phyloP scores from a whole-genome alignment of 2,329 filamentous ascomycete genomes.

The Diaporthe sp. region DNA sequence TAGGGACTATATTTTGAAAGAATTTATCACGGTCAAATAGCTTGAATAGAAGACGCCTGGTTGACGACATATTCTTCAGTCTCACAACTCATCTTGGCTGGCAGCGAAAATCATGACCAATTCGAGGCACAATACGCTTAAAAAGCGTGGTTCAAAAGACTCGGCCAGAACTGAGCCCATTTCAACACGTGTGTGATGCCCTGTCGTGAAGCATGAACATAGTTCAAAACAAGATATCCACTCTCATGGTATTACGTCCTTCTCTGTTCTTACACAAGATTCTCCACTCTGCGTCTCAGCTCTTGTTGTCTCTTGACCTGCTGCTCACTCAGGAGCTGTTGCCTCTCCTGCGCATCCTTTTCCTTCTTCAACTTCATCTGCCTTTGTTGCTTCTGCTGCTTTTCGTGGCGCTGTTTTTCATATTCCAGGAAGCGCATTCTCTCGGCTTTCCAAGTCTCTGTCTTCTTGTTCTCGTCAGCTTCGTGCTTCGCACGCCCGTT shows the following conservation, averaged over 20 bases:
- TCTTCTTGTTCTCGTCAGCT: neutral
- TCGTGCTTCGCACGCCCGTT: neutral
- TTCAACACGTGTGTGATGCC: no score
- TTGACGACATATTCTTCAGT: neutral
- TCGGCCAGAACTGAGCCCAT: no score
- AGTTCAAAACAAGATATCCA: no score
- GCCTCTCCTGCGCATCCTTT: neutral
- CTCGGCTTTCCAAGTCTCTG: neutral
- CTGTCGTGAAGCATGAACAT: no score
- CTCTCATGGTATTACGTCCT: neutral
- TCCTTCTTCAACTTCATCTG: neutral
- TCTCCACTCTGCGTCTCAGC: neutral
- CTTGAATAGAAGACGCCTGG: no score
- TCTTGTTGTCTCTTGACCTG: neutral
- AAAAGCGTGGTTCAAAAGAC: no score
- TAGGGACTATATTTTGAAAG: constrained; percentile 49
- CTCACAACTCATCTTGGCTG: no score
- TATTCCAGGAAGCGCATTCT: neutral
- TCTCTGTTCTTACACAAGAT: neutral
- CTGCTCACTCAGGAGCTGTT: neutral
- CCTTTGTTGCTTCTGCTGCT: neutral
- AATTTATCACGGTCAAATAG: neutral
- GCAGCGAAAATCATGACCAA: no score
- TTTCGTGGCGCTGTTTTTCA: neutral
- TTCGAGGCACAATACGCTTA: no score